Conservation (phyloP, 768 basidiomycete genomes). For the Boletus eberwhitei region DNA sequence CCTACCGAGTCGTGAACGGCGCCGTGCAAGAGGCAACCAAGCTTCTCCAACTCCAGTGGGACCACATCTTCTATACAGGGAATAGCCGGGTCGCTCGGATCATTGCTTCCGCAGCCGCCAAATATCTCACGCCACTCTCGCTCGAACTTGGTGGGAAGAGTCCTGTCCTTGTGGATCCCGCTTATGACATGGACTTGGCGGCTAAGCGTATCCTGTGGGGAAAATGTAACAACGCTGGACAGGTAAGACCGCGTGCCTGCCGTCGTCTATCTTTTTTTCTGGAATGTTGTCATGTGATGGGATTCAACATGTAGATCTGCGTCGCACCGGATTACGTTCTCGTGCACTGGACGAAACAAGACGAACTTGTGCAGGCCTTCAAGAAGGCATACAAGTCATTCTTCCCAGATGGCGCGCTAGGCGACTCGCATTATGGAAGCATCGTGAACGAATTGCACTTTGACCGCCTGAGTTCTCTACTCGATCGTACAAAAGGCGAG, state of each 20-base stretch:
- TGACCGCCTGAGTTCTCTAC: conserved; percentile 47
- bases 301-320: conserved; percentile 30
- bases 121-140: conserved; percentile 33
- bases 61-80: conserved; percentile 40
- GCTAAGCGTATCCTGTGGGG: conserved; percentile 68
- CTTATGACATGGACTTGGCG: conserved; percentile 43
- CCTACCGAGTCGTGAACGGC: conserved; percentile 54
- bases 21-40: conserved; percentile 38
- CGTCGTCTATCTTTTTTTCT: background rate
- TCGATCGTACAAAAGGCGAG: conserved; percentile 54
- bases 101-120: conserved; percentile 24
- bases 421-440: conserved; percentile 41
- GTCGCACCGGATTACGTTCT: conserved; percentile 46
- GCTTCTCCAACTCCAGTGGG: conserved; percentile 30
- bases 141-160: conserved; percentile 41
- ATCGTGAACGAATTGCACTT: conserved; percentile 57
- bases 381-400: conserved; percentile 44
- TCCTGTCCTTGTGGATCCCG: conserved; percentile 43
- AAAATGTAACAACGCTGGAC: conserved; percentile 63
- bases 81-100: conserved; percentile 27
- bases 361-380: conserved; percentile 44
- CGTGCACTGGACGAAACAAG: conserved; percentile 40
- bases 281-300: background rate
- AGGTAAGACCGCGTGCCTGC: conserved; percentile 33
- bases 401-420: conserved; percentile 52